Conservation (phyloP, 1,139 yeast genomes). For the Geotrichum histeridarum region DNA sequence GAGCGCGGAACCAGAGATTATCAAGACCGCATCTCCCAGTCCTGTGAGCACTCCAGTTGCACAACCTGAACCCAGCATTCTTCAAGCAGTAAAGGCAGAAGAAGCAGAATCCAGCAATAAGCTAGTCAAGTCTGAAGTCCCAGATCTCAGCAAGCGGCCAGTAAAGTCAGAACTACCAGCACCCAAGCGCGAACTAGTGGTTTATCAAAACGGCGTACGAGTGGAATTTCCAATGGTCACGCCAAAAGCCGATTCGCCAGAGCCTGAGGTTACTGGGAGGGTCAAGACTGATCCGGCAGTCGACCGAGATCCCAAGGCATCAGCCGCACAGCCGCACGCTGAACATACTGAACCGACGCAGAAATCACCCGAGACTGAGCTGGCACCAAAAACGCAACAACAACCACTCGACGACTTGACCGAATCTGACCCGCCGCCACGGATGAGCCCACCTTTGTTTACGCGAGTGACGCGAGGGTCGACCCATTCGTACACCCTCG, state of each 20-base stretch:
- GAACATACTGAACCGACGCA: too few relatives aligned
- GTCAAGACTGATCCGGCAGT: too few relatives aligned
- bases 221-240: background rate
- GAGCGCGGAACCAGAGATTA: background rate
- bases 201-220: background rate
- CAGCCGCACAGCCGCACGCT: too few relatives aligned
- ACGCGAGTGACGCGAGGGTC: constrained; percentile 10
- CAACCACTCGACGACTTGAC: too few relatives aligned
- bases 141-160: background rate
- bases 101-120: background rate
- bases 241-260: background rate
- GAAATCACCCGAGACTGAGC: background rate
- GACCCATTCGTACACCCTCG: constrained; percentile 1
- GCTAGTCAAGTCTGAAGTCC: background rate
- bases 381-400: too few relatives aligned
- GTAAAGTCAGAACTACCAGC: background rate
- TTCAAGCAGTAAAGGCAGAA: background rate
- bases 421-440: too few relatives aligned
- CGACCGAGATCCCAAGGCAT: too few relatives aligned
- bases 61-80: background rate
- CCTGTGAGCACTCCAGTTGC: background rate
- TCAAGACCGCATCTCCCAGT: background rate
- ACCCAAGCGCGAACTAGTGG: background rate
- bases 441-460: background rate
- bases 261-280: background rate